Evolutionary conservation across 106 monocot species (phyloP).

Genomic region (Allium sativum): DNA sequence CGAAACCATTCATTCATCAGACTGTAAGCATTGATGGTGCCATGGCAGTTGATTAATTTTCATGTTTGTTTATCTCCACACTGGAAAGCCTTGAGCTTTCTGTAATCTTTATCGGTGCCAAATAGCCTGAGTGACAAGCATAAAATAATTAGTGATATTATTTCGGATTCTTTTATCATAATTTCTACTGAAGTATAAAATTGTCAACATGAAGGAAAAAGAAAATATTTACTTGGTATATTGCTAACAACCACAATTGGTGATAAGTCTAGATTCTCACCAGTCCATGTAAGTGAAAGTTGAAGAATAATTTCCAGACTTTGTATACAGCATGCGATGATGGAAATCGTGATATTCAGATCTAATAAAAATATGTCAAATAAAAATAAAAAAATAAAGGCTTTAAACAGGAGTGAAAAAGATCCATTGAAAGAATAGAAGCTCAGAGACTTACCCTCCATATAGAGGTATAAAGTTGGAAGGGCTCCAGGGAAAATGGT

Average conservation of each 20-base stretch:
- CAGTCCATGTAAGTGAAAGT: constrained; percentile 79
- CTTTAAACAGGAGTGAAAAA: background rate
- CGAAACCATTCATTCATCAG: no score
- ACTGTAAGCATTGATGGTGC: no score
- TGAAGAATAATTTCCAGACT: constrained; percentile 70
- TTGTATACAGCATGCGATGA: constrained; percentile 76
- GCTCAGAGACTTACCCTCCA: constrained; percentile 27
- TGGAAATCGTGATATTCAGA: constrained; percentile 67
- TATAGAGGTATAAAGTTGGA: constrained; percentile 53
- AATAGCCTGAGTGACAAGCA: constrained; percentile 12
- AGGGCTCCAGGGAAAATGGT: constrained; percentile 56
- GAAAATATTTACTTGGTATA: background rate
- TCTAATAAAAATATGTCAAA: background rate
- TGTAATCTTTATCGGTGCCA: constrained; percentile 12
- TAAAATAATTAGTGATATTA: background rate
- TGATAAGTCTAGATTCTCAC: constrained; percentile 12
- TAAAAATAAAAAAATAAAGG: background rate
- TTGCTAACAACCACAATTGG: background rate
- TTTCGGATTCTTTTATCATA: background rate
- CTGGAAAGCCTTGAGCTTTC: constrained; percentile 13
- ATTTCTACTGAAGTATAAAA: background rate
- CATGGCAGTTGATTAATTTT: no score
- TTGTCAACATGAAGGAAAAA: background rate
- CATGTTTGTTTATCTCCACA: no score
- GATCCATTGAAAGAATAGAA: background rate